A percentile compares a stretch with the other conserved stretches of the same genome.
Evolutionary conservation across 148 eudicot species (phyloP).

Genomic region (Heliamphora exappendiculata): DNA sequence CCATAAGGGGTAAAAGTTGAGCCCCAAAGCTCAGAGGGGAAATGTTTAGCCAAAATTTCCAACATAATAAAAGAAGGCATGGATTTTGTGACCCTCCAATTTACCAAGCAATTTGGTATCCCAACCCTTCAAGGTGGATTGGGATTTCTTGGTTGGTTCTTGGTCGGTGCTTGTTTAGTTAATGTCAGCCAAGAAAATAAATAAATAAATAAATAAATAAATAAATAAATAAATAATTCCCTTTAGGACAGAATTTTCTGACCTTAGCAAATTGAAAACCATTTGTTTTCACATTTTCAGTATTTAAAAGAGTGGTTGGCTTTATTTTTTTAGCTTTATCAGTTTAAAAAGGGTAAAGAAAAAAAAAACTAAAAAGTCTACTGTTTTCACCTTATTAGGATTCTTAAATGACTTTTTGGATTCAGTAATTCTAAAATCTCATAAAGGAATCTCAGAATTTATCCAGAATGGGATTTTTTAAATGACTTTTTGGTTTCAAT

Average conservation of each 20-base stretch:
- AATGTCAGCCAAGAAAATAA: background rate
- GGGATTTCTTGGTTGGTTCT: background rate
- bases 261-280: background rate
- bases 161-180: background rate
- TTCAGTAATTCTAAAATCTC: too few relatives aligned
- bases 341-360: too few relatives aligned
- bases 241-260: background rate
- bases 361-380: too few relatives aligned
- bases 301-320: background rate
- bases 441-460: too few relatives aligned
- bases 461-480: too few relatives aligned
- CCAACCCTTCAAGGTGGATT: background rate
- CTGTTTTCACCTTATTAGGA: too few relatives aligned
- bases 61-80: slow-evolving; percentile 6
- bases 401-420: too few relatives aligned
- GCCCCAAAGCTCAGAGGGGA: background rate
- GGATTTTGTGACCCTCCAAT: background rate
- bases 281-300: background rate
- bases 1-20: slow-evolving; percentile 9
- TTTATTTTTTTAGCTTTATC: background rate
- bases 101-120: slow-evolving; percentile 6
- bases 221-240: background rate
- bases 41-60: background rate
- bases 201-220: background rate
- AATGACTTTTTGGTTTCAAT: too few relatives aligned